Evolutionary conservation across 2,329 filamentous ascomycete species (phyloP).

Genomic region (Botrytis squamosa): DNA sequence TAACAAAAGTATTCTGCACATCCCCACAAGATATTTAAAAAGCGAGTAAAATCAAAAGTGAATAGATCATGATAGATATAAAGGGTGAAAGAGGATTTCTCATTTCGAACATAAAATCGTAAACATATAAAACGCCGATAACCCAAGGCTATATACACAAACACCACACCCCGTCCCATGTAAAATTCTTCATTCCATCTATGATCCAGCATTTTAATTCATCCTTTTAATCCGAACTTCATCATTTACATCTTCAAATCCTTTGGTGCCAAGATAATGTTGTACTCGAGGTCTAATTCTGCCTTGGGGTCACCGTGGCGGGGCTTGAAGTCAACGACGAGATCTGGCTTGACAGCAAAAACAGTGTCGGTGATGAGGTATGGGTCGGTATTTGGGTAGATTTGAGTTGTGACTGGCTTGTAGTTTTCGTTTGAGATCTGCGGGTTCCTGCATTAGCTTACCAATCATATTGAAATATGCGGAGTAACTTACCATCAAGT

Average conservation of each 20-base stretch:
- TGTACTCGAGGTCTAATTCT: slow-evolving; percentile 40
- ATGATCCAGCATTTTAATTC: slow-evolving; percentile 3
- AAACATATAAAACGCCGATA: slow-evolving; percentile 3
- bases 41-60: background rate
- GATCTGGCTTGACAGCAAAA: slow-evolving; percentile 54
- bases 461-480: background rate
- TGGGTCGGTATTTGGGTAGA: slow-evolving; percentile 67
- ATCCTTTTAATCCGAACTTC: background rate
- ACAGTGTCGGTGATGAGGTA: slow-evolving; percentile 56
- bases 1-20: background rate
- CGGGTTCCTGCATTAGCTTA: slow-evolving; percentile 17
- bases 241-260: background rate
- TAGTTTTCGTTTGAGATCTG: slow-evolving; percentile 56
- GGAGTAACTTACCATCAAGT: slow-evolving; percentile 47
- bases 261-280: slow-evolving; percentile 35
- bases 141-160: slow-evolving; percentile 6
- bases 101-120: slow-evolving; percentile 5
- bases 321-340: slow-evolving; percentile 46
- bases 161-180: background rate
- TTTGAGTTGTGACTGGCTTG: slow-evolving; percentile 71
- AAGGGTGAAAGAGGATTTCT: slow-evolving; percentile 19
- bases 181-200: background rate
- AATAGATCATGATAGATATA: background rate
- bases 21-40: too few species aligned
- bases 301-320: slow-evolving; percentile 39